phyloP scores from a whole-genome alignment of 2,329 filamentous ascomycete species.

The Akanthomyces dipterigenus region DNA sequence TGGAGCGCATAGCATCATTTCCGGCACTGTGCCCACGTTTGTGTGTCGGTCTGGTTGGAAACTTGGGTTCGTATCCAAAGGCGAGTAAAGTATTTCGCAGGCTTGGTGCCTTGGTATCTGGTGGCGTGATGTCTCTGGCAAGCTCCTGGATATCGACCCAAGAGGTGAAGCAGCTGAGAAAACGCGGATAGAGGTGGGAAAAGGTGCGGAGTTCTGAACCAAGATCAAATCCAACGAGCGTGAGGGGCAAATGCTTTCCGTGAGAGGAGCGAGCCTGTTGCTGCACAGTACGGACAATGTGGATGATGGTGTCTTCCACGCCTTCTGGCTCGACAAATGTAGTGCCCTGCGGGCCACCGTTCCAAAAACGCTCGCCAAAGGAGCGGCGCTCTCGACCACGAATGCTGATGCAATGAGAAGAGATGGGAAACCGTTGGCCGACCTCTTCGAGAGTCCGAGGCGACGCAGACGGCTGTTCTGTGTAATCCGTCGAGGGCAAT shows the following conservation, averaged over 20 bases:
- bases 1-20: conserved; percentile 2
- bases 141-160: conserved; percentile 9
- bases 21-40: background rate
- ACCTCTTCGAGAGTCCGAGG: background rate
- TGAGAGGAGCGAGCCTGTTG: background rate
- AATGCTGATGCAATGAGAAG: background rate
- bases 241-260: background rate
- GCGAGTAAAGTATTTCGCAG: conserved; percentile 4
- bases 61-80: background rate
- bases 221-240: conserved; percentile 8
- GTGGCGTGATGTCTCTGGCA: background rate
- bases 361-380: background rate
- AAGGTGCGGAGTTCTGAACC: conserved; percentile 2
- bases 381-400: background rate
- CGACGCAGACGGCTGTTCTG: background rate
- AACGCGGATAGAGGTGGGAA: background rate
- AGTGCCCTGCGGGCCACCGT: background rate
- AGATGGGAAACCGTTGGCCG: background rate
- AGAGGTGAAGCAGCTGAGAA: conserved; percentile 1
- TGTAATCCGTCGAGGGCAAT: background rate
- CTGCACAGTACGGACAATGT: background rate
- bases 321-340: background rate
- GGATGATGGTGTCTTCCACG: conserved; percentile 1
- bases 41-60: background rate
- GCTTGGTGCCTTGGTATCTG: background rate